Percentiles rank a stretch among this genome's conserved stretches.
Conservation (phyloP, 495 filamentous ascomycete genomes). For the Neurospora sublineolata region DNA sequence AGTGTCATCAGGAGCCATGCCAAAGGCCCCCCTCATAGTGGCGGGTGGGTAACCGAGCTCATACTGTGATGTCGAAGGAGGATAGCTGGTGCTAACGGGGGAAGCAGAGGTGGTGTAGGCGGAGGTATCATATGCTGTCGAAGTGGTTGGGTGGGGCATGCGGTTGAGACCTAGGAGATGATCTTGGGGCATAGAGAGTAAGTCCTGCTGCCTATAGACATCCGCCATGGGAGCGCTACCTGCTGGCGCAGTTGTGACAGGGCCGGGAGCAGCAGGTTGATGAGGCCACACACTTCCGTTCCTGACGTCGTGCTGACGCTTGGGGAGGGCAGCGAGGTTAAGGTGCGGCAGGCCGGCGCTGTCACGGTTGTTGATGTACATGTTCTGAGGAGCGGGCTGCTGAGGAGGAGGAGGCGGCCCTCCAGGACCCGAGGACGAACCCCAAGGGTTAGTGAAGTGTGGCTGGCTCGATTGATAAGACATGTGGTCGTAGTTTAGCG, state of each 20-base stretch:
- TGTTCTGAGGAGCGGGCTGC: conserved; percentile 39
- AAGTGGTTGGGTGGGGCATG: conserved; percentile 34
- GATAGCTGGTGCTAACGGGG: conserved; percentile 53
- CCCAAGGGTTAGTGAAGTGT: conserved; percentile 92
- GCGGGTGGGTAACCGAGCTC: conserved; percentile 52
- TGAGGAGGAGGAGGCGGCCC: conserved; percentile 7
- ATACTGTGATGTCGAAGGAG: conserved; percentile 57
- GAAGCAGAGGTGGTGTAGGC: conserved; percentile 44
- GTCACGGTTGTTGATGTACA: conserved; percentile 37
- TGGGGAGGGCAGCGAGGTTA: conserved; percentile 36
- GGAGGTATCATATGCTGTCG: conserved; percentile 37
- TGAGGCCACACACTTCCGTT: conserved; percentile 37
- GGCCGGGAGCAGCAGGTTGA: conserved; percentile 57
- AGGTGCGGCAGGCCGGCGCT: conserved; percentile 20
- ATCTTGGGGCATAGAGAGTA: conserved; percentile 67
- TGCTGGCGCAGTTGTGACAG: conserved; percentile 58
- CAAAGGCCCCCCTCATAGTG: conserved; percentile 49
- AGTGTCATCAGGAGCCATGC: conserved; percentile 48
- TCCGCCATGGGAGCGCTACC: conserved; percentile 58
- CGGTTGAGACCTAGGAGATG: conserved; percentile 46
- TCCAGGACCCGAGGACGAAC: conserved; percentile 29
- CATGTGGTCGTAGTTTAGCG: conserved; percentile 67
- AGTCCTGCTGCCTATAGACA: conserved; percentile 48
- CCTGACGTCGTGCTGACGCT: conserved; percentile 20
- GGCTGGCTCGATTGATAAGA: conserved; percentile 51